These are phyloP conservation scores for Ramichloridium luteum DNA, from an alignment of 2,329 filamentous ascomycete species.

Conservation along the genomic window DNA sequence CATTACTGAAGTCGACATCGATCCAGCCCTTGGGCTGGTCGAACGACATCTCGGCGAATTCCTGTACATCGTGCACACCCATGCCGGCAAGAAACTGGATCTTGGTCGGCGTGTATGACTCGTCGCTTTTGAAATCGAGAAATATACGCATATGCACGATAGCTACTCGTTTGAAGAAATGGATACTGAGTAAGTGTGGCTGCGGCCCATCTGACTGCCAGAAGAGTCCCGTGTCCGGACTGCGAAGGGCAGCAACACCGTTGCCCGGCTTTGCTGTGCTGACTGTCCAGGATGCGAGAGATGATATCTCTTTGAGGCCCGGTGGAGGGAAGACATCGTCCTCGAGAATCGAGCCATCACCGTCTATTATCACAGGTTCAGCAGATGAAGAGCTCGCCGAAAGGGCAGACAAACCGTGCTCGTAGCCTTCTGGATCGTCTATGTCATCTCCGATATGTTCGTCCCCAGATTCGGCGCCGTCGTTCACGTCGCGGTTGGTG, in stretches of 20 bases:
- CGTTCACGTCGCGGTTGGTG: neutral
- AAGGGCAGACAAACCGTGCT: no score
- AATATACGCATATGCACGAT: conserved; percentile 70
- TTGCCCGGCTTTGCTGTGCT: conserved; percentile 71
- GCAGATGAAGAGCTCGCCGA: no score
- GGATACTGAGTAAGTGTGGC: conserved; percentile 69
- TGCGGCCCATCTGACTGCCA: conserved; percentile 85
- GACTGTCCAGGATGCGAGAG: conserved; percentile 71
- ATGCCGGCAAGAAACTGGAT: conserved; percentile 83
- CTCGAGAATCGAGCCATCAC: conserved; percentile 31
- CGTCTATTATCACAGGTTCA: no score
- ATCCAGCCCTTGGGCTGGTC: conserved; percentile 80
- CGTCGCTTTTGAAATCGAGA: conserved; percentile 83
- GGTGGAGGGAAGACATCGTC: conserved; percentile 27
- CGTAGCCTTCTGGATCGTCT: neutral
- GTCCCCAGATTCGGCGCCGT: neutral
- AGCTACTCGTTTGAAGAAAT: conserved; percentile 72
- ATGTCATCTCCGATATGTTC: neutral
- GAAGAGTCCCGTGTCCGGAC: conserved; percentile 59
- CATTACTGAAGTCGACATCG: conserved; percentile 59
- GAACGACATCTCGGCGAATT: conserved; percentile 71
- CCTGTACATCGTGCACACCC: conserved; percentile 79
- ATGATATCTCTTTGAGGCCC: conserved; percentile 68
- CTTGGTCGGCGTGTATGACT: conserved; percentile 91
- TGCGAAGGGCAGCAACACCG: conserved; percentile 62